These are phyloP conservation scores for Echeveria elegans DNA, from an alignment of 164 flowering plant species.

Conservation along the genomic window DNA sequence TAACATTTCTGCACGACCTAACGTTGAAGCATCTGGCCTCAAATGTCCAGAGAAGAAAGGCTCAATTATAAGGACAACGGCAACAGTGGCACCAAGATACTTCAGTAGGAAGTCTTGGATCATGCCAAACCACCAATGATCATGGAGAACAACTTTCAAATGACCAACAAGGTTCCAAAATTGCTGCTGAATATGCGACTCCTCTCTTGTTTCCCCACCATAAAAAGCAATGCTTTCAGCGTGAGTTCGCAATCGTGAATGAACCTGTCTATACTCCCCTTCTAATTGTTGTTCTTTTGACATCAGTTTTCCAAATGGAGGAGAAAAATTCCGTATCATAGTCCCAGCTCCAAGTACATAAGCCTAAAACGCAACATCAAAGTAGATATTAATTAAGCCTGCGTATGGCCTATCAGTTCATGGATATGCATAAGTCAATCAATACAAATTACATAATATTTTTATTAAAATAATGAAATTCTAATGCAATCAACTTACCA, in stretches of 20 bases:
- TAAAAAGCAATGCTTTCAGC: conserved; percentile 97
- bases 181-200: conserved; percentile 74
- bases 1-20: conserved; percentile 98
- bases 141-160: conserved; percentile 75
- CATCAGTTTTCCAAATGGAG: conserved; percentile 92
- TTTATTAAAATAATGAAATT: not conserved
- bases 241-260: conserved; percentile 92
- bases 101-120: conserved; percentile 93
- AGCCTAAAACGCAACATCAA: conserved; percentile 39
- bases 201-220: conserved; percentile 94
- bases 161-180: conserved; percentile 66
- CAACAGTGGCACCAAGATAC: conserved; percentile 98
- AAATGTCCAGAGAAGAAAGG: conserved; percentile 92
- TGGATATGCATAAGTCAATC: not conserved
- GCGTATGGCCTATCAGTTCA: not conserved
- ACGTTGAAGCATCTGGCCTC: conserved; percentile 77
- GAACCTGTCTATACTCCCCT: conserved; percentile 94
- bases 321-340: conserved; percentile 76
- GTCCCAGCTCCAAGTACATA: conserved; percentile 86
- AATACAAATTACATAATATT: not conserved
- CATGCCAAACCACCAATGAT: conserved; percentile 99
- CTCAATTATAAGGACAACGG: conserved; percentile 89
- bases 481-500: conserved; percentile 40
- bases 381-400: not conserved
- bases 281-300: conserved; percentile 94